These are phyloP conservation scores for Zostera marina DNA, from an alignment of 116 monocot genomes.

Conservation along the genomic window DNA sequence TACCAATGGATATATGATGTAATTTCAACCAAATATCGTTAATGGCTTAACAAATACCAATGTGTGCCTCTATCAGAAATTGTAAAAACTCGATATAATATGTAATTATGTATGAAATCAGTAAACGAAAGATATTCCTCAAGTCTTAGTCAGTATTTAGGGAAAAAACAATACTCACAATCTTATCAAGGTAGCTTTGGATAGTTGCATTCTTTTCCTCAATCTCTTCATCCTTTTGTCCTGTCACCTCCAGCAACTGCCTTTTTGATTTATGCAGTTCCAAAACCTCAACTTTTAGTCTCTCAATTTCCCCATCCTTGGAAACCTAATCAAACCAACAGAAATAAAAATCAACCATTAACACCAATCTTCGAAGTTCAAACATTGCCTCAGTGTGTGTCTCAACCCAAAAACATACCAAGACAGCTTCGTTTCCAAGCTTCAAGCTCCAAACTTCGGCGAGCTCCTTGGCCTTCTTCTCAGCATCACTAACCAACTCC, in stretches of 20 bases:
- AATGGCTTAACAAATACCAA: too few relatives aligned
- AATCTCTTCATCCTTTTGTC: constrained; percentile 68
- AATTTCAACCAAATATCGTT: too few relatives aligned
- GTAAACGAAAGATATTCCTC: background rate
- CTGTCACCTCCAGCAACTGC: constrained; percentile 53
- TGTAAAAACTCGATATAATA: too few relatives aligned
- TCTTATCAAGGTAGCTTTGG: constrained; percentile 74
- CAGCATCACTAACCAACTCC: constrained; percentile 36
- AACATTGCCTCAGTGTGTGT: background rate
- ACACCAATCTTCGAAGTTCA: background rate
- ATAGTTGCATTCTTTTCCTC: constrained; percentile 61
- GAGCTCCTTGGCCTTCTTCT: constrained; percentile 34
- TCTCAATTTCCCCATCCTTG: constrained; percentile 83
- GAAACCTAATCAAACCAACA: constrained; percentile 27
- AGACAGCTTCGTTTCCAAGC: constrained; percentile 29
- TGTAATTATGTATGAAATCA: too few relatives aligned
- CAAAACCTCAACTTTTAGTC: constrained; percentile 39
- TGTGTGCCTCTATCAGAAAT: too few relatives aligned
- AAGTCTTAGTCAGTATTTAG: background rate
- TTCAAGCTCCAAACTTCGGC: constrained; percentile 41
- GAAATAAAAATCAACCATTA: background rate
- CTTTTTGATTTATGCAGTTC: constrained; percentile 73
- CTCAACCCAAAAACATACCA: background rate
- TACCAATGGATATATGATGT: too few relatives aligned
- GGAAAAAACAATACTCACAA: constrained; percentile 20